A percentile compares a stretch with the other conserved stretches of the same genome.
phyloP scores from a whole-genome alignment of 73 alveolate species.

The Paramecium primaurelia region DNA sequence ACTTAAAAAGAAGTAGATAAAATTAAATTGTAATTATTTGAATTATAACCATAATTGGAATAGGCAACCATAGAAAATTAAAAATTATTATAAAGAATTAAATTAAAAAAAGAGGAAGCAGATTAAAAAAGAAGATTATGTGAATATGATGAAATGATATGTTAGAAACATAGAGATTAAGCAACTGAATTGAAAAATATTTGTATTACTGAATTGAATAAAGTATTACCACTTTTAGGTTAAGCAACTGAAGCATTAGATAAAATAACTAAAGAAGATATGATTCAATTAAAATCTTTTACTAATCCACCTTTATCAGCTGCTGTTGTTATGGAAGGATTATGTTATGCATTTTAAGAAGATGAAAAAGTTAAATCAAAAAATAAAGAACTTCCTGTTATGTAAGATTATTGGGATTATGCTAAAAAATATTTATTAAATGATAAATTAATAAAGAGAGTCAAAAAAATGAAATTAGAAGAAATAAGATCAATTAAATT shows the following conservation, averaged over 20 bases:
- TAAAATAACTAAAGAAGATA: conserved; percentile 88
- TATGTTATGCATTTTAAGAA: conserved; percentile 58
- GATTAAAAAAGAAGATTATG: conserved; percentile 62
- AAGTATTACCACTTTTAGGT: conserved; percentile 97
- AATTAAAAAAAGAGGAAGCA: conserved; percentile 69
- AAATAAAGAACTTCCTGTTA: conserved; percentile 13
- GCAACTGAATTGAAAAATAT: conserved; percentile 77
- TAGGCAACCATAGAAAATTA: conserved; percentile 71
- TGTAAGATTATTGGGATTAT: conserved; percentile 76
- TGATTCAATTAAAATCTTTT: conserved; percentile 87
- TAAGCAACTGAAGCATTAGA: conserved; percentile 96
- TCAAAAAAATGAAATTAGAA: conserved; percentile 3
- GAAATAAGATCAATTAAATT: conserved; percentile 61
- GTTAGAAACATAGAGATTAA: conserved; percentile 65
- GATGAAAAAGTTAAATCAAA: conserved; percentile 45
- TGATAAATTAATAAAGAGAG: conserved; percentile 50
- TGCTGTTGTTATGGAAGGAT: conserved; percentile 54
- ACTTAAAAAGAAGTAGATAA: conserved; percentile 83
- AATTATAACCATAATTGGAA: conserved; percentile 85
- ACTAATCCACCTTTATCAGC: conserved; percentile 83
- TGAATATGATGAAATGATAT: conserved; percentile 53
- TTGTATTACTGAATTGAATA: conserved; percentile 83
- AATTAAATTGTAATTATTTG: conserved; percentile 78
- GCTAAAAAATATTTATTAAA: conserved; percentile 61
- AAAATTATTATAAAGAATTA: conserved; percentile 9